These are phyloP conservation scores for Leonotis leonurus DNA, from an alignment of 257 asterid species.

Conservation along the genomic window DNA sequence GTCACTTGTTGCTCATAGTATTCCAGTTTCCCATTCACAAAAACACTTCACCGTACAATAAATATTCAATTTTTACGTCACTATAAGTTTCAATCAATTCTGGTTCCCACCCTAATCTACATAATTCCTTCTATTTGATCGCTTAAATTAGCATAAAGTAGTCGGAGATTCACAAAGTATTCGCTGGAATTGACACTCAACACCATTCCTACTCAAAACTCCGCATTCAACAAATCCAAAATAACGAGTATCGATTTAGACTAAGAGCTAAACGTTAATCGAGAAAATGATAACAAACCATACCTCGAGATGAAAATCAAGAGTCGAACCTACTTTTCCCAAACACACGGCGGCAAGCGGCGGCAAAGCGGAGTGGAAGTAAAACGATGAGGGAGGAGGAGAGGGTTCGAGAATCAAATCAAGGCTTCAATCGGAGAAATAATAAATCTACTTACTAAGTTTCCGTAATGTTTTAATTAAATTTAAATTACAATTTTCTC, in stretches of 20 bases:
- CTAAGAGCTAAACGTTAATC: too few relatives aligned
- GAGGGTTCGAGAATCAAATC: background rate
- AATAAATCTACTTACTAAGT: background rate
- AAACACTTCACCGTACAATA: background rate
- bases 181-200: background rate
- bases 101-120: constrained; percentile 3
- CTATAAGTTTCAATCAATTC: background rate
- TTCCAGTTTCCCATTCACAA: background rate
- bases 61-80: background rate
- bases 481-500: too few relatives aligned
- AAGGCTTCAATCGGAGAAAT: too few relatives aligned
- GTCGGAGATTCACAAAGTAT: background rate
- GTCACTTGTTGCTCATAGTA: background rate
- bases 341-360: background rate
- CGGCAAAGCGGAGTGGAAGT: background rate
- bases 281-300: background rate
- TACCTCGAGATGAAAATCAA: constrained; percentile 10
- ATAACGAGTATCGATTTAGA: background rate
- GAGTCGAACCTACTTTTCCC: background rate
- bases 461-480: too few relatives aligned
- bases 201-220: background rate
- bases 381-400: background rate
- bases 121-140: background rate
- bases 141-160: background rate
- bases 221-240: too few relatives aligned